Conservation (phyloP, 257 asterid genomes). For the Misopates orontium region DNA sequence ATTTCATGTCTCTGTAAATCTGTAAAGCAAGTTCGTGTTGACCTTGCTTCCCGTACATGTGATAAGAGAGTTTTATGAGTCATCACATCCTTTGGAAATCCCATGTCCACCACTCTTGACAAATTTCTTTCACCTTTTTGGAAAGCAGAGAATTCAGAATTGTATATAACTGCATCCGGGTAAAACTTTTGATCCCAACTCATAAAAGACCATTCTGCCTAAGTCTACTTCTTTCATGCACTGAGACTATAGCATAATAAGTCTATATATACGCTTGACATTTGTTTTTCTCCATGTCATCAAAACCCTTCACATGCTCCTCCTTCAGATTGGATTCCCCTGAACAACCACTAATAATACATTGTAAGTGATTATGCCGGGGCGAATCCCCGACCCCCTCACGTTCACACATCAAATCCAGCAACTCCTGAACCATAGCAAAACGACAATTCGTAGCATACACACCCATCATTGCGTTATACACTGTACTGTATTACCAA, state of each 20-base stretch:
- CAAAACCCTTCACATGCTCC: constrained; percentile 71
- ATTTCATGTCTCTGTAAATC: constrained; percentile 68
- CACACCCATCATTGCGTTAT: constrained; percentile 97
- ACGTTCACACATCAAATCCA: constrained; percentile 73
- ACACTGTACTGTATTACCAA: constrained; percentile 79
- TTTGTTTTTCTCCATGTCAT: constrained; percentile 66
- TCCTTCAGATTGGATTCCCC: constrained; percentile 82
- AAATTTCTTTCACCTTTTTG: constrained; percentile 65
- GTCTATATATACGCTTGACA: constrained; percentile 99
- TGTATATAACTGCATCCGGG: constrained; percentile 94
- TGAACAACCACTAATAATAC: constrained; percentile 86
- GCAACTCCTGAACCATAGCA: constrained; percentile 71
- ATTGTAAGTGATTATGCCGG: constrained; percentile 88
- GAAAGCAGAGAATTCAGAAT: constrained; percentile 81
- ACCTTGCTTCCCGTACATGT: constrained; percentile 84
- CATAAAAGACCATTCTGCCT: constrained; percentile 77
- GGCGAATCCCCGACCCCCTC: constrained; percentile 74
- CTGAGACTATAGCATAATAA: constrained; percentile 91
- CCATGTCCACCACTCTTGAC: constrained; percentile 79
- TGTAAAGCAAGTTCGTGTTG: constrained; percentile 69
- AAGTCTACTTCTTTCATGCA: constrained; percentile 84
- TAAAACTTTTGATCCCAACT: constrained; percentile 62
- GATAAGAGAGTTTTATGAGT: constrained; percentile 79
- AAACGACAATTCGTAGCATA: constrained; percentile 82
- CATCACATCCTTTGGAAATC: constrained; percentile 88